These are phyloP conservation scores for Paecilomyces formosus DNA, from an alignment of 2,329 filamentous ascomycete genomes.

Conservation along the genomic window DNA sequence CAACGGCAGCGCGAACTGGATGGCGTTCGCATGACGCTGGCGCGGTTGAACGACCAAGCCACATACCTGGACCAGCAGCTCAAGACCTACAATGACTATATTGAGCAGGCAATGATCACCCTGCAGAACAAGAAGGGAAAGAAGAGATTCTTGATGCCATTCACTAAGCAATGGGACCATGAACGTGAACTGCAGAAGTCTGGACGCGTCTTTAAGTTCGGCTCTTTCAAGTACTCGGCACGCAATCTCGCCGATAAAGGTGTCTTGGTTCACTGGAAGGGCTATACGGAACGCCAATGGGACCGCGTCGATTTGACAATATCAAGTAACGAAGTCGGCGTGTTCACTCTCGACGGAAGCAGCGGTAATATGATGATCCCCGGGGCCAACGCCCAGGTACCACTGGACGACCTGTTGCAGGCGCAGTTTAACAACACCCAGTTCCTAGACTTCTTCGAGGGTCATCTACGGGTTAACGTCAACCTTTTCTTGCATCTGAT, in stretches of 20 bases:
- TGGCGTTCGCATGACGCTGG: conserved; percentile 40
- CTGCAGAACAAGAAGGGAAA: conserved; percentile 95
- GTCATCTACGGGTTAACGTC: conserved; percentile 81
- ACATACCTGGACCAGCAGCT: conserved; percentile 89
- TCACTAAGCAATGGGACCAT: conserved; percentile 98
- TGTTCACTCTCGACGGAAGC: conserved; percentile 87
- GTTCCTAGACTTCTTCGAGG: conserved; percentile 91
- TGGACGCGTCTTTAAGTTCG: conserved; percentile 92
- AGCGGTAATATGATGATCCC: conserved; percentile 93
- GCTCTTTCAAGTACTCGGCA: conserved; percentile 94
- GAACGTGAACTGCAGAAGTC: conserved; percentile 89
- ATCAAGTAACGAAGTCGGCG: conserved; percentile 83
- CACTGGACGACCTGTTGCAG: conserved; percentile 88
- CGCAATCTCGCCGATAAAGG: conserved; percentile 86
- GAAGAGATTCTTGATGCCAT: conserved; percentile 88
- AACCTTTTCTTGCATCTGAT: conserved; percentile 93
- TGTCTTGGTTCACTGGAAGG: conserved; percentile 85
- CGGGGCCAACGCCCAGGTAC: conserved; percentile 78
- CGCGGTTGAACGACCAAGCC: conserved; percentile 55
- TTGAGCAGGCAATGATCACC: conserved; percentile 96
- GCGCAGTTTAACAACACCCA: conserved; percentile 96
- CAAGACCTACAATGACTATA: conserved; percentile 98
- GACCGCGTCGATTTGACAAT: conserved; percentile 92
- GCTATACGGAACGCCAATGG: conserved; percentile 75
- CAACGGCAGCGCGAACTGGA: conserved; percentile 90